Evolutionary conservation across 2,329 filamentous ascomycete genomes (phyloP).

Genomic region (Aspergillus versicolor): DNA sequence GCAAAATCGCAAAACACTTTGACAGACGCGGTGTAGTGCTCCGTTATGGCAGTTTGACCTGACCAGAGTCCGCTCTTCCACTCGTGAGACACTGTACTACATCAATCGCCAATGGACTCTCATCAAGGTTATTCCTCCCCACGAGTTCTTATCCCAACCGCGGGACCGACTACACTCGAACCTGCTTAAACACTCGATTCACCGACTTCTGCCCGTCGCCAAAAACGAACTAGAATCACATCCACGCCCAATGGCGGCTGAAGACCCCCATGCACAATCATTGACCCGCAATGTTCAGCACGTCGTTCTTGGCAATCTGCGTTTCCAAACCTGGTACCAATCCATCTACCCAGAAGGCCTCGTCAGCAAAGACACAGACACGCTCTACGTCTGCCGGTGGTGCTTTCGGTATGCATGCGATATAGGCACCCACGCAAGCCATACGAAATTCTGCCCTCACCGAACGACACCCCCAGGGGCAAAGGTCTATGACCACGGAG

Average conservation of each 20-base stretch:
- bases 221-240: not conserved
- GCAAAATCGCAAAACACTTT: not conserved
- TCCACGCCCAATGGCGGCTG: constrained; percentile 29
- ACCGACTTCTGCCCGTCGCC: not conserved
- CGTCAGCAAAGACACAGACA: constrained; percentile 49
- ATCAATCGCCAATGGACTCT: constrained; percentile 15
- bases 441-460: constrained; percentile 54
- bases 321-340: constrained; percentile 89
- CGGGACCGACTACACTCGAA: not conserved
- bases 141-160: constrained; percentile 1
- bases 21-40: not conserved
- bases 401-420: constrained; percentile 85
- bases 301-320: constrained; percentile 79
- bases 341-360: constrained; percentile 81
- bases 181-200: not conserved
- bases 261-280: constrained; percentile 27
- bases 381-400: constrained; percentile 82
- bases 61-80: not conserved
- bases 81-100: not conserved
- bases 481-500: constrained; percentile 74
- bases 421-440: constrained; percentile 35
- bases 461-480: constrained; percentile 61
- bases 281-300: constrained; percentile 78
- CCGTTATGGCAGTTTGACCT: not conserved
- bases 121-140: not conserved